Evolutionary conservation across 2,329 filamentous ascomycete genomes (phyloP).

Genomic region (Epichloe amarillans): DNA sequence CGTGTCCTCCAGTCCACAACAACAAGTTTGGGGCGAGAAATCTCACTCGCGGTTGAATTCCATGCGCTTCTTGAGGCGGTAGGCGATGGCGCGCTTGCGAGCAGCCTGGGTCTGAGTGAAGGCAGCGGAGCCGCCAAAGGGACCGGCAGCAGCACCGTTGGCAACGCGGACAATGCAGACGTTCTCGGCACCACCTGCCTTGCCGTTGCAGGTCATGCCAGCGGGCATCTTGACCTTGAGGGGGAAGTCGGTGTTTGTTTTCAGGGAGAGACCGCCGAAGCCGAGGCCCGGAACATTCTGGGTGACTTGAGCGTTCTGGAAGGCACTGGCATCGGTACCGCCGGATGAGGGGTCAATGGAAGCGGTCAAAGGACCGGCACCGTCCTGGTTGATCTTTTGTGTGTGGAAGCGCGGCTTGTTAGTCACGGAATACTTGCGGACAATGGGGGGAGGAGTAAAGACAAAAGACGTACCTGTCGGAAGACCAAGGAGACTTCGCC

Average conservation of each 20-base stretch:
- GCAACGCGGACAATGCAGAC: constrained; percentile 54
- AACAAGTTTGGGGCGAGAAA: background rate
- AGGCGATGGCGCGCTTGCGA: constrained; percentile 49
- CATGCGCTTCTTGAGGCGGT: constrained; percentile 28
- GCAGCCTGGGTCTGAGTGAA: constrained; percentile 47
- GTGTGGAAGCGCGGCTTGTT: constrained; percentile 11
- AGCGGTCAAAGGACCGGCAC: constrained; percentile 49
- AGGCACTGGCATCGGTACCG: constrained; percentile 45
- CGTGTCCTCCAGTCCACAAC: background rate
- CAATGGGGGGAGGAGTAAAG: constrained; percentile 8
- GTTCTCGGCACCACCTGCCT: constrained; percentile 43
- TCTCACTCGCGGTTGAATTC: constrained; percentile 15
- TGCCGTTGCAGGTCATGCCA: constrained; percentile 52
- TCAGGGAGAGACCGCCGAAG: constrained; percentile 42
- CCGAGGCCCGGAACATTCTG: constrained; percentile 47
- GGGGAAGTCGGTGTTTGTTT: constrained; percentile 49
- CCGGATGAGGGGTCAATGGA: constrained; percentile 49
- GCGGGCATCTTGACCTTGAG: constrained; percentile 51
- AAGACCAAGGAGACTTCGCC: constrained; percentile 51
- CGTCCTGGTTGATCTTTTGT: constrained; percentile 53
- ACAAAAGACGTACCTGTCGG: constrained; percentile 27
- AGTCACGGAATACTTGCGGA: background rate
- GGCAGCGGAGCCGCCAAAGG: constrained; percentile 53
- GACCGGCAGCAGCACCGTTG: constrained; percentile 48
- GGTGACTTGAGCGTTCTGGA: constrained; percentile 44